Percentiles rank a stretch among this genome's conserved stretches.
phyloP scores from a whole-genome alignment of 768 basidiomycete genomes.

The Boletellus sp. region DNA sequence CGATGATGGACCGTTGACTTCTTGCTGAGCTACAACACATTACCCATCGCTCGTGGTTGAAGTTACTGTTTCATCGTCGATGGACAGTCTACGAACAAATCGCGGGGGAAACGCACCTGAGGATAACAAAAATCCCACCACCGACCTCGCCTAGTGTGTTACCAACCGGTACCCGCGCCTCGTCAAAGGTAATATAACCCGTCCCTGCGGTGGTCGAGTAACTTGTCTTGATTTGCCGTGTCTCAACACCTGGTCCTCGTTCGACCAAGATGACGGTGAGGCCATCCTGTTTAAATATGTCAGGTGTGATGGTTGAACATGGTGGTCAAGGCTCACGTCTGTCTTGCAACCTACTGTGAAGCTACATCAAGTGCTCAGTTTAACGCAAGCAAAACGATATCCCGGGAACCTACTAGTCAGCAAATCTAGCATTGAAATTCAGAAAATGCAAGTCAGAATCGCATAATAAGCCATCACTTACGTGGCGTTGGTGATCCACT shows the following conservation, averaged over 20 bases:
- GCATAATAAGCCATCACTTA: constrained; percentile 21
- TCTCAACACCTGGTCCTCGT: constrained; percentile 60
- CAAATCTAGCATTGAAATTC: constrained; percentile 31
- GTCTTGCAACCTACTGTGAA: constrained; percentile 61
- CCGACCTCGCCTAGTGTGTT: constrained; percentile 72
- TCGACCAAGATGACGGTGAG: constrained; percentile 67
- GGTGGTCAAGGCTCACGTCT: constrained; percentile 32
- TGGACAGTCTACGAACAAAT: background rate
- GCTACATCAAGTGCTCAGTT: constrained; percentile 34
- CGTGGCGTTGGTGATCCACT: constrained; percentile 64
- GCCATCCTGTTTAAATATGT: constrained; percentile 39
- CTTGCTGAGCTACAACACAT: constrained; percentile 79
- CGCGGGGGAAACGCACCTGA: constrained; percentile 36
- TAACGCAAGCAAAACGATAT: background rate
- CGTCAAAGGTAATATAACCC: constrained; percentile 75
- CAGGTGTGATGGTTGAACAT: constrained; percentile 18
- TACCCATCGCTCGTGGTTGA: constrained; percentile 94
- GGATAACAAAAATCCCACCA: constrained; percentile 59
- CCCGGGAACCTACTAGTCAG: constrained; percentile 30
- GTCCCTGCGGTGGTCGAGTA: constrained; percentile 90
- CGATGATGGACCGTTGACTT: constrained; percentile 62
- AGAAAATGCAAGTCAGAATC: constrained; percentile 3
- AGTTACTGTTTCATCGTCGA: constrained; percentile 51
- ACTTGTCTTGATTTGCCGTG: constrained; percentile 71
- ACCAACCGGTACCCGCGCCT: constrained; percentile 81